A percentile compares a stretch with the other conserved stretches of the same genome.
Conservation (phyloP, 192 early-diverging fungal species). For the Martensiomyces pterosporus region DNA sequence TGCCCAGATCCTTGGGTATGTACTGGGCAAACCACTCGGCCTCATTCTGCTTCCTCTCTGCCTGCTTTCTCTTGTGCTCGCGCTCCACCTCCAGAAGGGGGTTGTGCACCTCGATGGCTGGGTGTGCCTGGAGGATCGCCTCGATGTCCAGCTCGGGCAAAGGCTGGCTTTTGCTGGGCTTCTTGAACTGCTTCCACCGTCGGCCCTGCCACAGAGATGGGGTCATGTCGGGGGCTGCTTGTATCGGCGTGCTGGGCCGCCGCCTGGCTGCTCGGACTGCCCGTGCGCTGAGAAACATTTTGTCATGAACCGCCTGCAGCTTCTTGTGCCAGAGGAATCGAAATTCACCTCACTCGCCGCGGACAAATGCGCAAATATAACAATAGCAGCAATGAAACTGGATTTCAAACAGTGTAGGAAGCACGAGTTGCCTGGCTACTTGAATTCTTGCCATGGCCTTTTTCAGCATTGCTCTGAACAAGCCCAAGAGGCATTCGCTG, state of each 20-base stretch:
- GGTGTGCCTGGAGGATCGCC: background rate
- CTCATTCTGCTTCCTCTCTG: background rate
- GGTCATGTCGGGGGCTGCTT: background rate
- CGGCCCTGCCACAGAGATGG: slow-evolving; percentile 15
- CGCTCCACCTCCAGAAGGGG: slow-evolving; percentile 15
- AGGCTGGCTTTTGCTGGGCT: slow-evolving; percentile 3
- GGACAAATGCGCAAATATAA: too few species aligned
- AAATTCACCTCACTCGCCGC: too few species aligned
- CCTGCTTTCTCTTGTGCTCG: background rate
- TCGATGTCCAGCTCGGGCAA: slow-evolving; percentile 6
- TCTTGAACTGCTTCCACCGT: slow-evolving; percentile 7
- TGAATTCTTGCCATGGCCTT: too few species aligned
- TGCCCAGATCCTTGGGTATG: slow-evolving; percentile 4
- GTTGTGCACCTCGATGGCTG: slow-evolving; percentile 40
- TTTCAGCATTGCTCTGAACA: too few species aligned
- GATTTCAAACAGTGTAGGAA: too few species aligned
- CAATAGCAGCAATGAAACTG: too few species aligned
- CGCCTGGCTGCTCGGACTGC: too few species aligned
- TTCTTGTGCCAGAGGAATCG: too few species aligned
- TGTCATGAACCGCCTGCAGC: too few species aligned
- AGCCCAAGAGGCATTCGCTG: too few species aligned
- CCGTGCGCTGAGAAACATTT: too few species aligned
- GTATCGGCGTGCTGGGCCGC: slow-evolving; percentile 4
- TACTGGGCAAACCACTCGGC: background rate
- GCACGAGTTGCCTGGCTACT: too few species aligned